These are phyloP conservation scores for Vitellaria paradoxa DNA, from an alignment of 179 eudicot species.

Conservation along the genomic window DNA sequence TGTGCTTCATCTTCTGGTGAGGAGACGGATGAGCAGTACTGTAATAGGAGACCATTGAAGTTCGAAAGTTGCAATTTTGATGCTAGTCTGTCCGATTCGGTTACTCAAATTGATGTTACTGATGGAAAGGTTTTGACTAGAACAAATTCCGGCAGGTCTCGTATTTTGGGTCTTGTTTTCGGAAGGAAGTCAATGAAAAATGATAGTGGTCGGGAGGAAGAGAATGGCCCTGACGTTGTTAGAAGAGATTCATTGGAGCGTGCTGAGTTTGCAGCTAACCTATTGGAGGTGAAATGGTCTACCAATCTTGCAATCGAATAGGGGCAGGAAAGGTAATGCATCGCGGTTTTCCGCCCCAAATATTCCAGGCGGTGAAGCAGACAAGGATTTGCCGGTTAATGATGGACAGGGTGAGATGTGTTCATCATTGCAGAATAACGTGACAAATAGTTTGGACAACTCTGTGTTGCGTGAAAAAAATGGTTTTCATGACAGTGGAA, in stretches of 20 bases:
- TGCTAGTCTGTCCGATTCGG: constrained; percentile 22
- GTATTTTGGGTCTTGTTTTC: constrained; percentile 64
- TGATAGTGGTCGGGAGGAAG: constrained; percentile 28
- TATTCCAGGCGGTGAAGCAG: constrained; percentile 17
- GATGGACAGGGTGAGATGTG: not conserved
- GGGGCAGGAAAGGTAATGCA: constrained; percentile 20
- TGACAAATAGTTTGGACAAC: constrained; percentile 11
- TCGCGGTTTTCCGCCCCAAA: constrained; percentile 21
- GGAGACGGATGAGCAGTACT: constrained; percentile 41
- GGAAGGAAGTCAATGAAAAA: constrained; percentile 54
- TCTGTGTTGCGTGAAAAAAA: constrained; percentile 17
- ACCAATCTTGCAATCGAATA: constrained; percentile 58
- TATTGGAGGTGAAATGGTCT: constrained; percentile 90
- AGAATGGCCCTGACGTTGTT: constrained; percentile 24
- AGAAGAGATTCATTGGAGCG: constrained; percentile 53
- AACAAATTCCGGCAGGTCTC: constrained; percentile 40
- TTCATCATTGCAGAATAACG: not conserved
- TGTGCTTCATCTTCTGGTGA: constrained; percentile 60
- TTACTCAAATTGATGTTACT: constrained; percentile 39
- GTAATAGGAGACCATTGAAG: constrained; percentile 38
- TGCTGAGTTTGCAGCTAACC: constrained; percentile 95
- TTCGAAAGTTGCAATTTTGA: constrained; percentile 41
- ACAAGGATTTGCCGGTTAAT: constrained; percentile 4
- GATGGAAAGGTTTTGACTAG: constrained; percentile 35
- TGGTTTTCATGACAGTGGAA: constrained; percentile 15